Evolutionary conservation across 352 stramenopile species (phyloP).

Genomic region (Phytophthora multivora): DNA sequence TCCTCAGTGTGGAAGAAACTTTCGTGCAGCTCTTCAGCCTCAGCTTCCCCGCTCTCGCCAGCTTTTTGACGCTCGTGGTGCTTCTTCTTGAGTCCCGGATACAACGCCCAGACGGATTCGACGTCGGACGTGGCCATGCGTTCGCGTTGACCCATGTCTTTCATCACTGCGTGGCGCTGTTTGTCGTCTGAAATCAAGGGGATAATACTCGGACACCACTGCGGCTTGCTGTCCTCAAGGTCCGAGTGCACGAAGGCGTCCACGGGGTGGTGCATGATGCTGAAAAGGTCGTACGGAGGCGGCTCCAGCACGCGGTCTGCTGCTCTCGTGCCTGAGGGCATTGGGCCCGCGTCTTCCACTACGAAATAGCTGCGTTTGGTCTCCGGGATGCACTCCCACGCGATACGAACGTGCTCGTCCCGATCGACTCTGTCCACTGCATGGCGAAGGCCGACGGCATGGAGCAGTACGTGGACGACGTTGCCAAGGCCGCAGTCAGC

Average conservation of each 20-base stretch:
- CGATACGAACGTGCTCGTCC: conserved; percentile 76
- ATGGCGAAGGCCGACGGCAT: conserved; percentile 74
- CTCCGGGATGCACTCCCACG: conserved; percentile 80
- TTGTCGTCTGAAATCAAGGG: conserved; percentile 56
- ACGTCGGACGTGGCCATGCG: conserved; percentile 73
- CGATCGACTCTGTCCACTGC: conserved; percentile 72
- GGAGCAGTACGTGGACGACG: conserved; percentile 79
- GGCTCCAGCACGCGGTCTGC: conserved; percentile 22
- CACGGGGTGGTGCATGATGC: conserved; percentile 82
- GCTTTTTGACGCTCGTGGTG: conserved; percentile 39
- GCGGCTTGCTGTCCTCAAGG: conserved; percentile 24
- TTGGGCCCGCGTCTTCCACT: conserved; percentile 50
- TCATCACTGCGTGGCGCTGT: conserved; percentile 61
- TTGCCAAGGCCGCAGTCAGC: conserved; percentile 74
- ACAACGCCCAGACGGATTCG: conserved; percentile 75
- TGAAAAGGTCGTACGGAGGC: conserved; percentile 81
- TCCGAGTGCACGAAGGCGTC: conserved; percentile 68
- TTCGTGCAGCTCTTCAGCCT: conserved; percentile 49
- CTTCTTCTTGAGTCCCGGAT: conserved; percentile 61
- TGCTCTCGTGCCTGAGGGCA: conserved; percentile 8
- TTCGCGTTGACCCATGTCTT: conserved; percentile 77
- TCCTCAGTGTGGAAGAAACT: conserved; percentile 65
- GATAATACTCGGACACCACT: conserved; percentile 74
- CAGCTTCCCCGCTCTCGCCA: conserved; percentile 32
- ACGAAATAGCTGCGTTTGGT: conserved; percentile 71